Base-by-base conservation (phyloP, 257 asterid species). In the Euphrasia confusa region DNA sequence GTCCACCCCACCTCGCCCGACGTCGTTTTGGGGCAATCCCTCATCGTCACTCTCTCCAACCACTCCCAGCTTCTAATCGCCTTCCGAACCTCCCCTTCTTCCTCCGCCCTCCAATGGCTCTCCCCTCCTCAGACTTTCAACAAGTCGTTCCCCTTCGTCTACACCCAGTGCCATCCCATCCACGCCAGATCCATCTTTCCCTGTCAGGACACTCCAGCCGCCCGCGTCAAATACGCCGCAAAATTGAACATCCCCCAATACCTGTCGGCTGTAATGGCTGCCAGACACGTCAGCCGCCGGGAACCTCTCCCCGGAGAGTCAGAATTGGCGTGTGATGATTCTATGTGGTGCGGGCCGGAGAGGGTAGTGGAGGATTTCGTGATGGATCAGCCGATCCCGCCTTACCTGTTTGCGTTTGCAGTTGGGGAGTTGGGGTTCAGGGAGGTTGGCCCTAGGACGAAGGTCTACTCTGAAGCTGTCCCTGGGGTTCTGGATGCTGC, bases 131-230 rank as follows among this genome's bases (percentile, higher is more conserved):
- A 92, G 66, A 92, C 97, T 7, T 81, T 83, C 48, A 89, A 89
- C 61, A 89, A 89, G 65, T 53, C 82, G 0, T 75, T 69, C 35
- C 96, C 99, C 8, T 92, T 89, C 57, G 96, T 92, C 3, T 92
- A 86, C 68, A 92, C 99, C 13, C 99, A 92, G 44, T 92, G 99
- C 62, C 97, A 92, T 65, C 35, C 99, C 48, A 92, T 92, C 64
- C 97, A 92, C 65, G 99, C 97, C 17, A 71, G 99, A 71, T 92
- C 99, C 6, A 81, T 92, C 44, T 92, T 92, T 82, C 99, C 99
- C 32, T 92, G 97, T 74, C 99, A 92, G 54, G 99, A 92, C 26
- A 89, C 99, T 17, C 99, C 99, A 1, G 97, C 91, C 1, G 95
- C 94, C 5, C 87, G 99, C 15, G 68, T 86, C 47, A 71, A 75